Evolutionary conservation across 2,329 filamentous ascomycete species (phyloP).

Genomic region (Coniella lustricola): DNA sequence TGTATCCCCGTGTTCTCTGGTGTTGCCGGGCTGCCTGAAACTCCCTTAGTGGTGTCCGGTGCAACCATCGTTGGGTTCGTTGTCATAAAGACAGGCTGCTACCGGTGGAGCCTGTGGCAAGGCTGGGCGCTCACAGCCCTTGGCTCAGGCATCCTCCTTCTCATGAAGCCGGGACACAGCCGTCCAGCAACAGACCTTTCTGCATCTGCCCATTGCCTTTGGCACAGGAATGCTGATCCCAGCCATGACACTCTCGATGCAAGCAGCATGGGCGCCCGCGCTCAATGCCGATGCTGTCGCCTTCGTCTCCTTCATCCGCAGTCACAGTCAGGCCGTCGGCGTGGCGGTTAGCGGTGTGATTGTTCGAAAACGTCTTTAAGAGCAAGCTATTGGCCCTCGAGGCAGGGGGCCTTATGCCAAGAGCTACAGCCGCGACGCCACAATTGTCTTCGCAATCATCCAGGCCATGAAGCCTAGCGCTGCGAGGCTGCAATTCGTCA

Average conservation of each 20-base stretch:
- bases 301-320: slow-evolving; percentile 61
- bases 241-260: slow-evolving; percentile 54
- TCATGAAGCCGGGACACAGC: slow-evolving; percentile 42
- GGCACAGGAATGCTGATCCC: slow-evolving; percentile 61
- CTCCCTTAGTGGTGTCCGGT: slow-evolving; percentile 56
- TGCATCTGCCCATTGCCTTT: slow-evolving; percentile 53
- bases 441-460: slow-evolving; percentile 51
- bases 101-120: slow-evolving; percentile 52
- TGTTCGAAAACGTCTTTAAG: slow-evolving; percentile 60
- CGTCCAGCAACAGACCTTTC: slow-evolving; percentile 49
- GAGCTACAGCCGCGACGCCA: slow-evolving; percentile 50
- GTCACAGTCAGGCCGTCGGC: slow-evolving; percentile 58
- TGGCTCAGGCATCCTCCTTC: slow-evolving; percentile 48
- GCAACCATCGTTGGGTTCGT: slow-evolving; percentile 48
- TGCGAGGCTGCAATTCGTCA: slow-evolving; percentile 22
- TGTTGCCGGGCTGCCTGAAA: slow-evolving; percentile 51
- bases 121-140: slow-evolving; percentile 56
- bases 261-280: slow-evolving; percentile 45
- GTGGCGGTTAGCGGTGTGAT: slow-evolving; percentile 61
- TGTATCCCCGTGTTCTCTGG: slow-evolving; percentile 47
- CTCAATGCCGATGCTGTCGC: slow-evolving; percentile 51
- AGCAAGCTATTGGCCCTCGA: slow-evolving; percentile 41
- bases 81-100: slow-evolving; percentile 49
- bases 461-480: slow-evolving; percentile 37
- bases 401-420: slow-evolving; percentile 31